Evolutionary conservation across 2,329 filamentous ascomycete species (phyloP), one percentile per base, ranked within the genome.

Genomic region (Pyrenochaeta sp.): DNA sequence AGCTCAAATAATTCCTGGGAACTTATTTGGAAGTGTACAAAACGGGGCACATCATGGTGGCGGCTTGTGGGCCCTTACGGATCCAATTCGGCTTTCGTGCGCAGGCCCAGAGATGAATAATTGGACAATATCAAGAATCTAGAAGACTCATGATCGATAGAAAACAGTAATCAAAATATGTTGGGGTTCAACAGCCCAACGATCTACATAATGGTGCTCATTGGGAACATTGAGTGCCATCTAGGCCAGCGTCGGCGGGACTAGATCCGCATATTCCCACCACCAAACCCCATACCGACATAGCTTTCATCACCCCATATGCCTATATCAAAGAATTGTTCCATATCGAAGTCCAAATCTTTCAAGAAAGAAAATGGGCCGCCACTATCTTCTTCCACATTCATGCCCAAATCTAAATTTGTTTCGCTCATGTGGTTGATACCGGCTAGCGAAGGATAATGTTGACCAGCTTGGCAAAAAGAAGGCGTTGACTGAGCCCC

Each of bases 301-400:
- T 73, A 73, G 15, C 35, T 56, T 4, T 68, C 63, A 20, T 66
- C 65, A 1, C 70, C 64, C 68, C 69, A 75, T 4, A 73, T 67
- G 2, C 70, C 67, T 45, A 66, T 62, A 20, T 74, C 70, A n/a
- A 74, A 65, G 30, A 75, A 68, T 14, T 63, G 62, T 30, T 71
- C 70, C 63, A 74, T 69, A 32, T 75, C 71, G 40, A 75, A 70
- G 40, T 75, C 65, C 3, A 37, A 29, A 41, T 54, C 48, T 23
- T 52, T 65, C 63, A 73, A 64, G 1, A 66, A 58, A 1, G 58
- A 51, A 40, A 72, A 64, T 1, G 67, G 61, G 23, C 69, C 69
- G 27, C 69, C 69, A 11, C 15, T 21, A 5, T 31, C 36, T 4
- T 23, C 49, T 5, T 53, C 48, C 7, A 9, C 40, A 4, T 14